Evolutionary conservation across 306 rosid genomes (phyloP).

Genomic region (Trifolium pratense): DNA sequence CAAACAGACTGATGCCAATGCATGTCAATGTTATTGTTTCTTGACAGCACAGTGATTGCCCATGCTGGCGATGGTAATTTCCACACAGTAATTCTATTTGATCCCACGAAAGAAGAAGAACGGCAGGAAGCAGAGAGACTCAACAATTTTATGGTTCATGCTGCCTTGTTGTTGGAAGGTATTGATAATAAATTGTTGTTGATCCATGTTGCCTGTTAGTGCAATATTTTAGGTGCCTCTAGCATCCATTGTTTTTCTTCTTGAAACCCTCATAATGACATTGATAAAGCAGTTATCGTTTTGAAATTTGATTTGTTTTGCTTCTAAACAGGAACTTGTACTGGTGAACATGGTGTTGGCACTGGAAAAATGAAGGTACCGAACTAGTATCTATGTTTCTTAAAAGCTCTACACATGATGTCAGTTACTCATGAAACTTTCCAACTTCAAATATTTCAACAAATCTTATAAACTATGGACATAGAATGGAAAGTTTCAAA

Average conservation of each 20-base stretch:
- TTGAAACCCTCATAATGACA: not conserved
- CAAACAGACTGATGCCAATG: constrained; percentile 26
- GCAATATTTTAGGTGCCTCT: constrained; percentile 23
- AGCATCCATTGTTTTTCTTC: constrained; percentile 31
- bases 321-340: constrained; percentile 79
- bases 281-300: constrained; percentile 27
- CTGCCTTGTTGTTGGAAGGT: constrained; percentile 93
- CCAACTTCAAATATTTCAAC: constrained; percentile 28
- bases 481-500: not conserved
- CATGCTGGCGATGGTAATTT: constrained; percentile 99
- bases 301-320: constrained; percentile 41
- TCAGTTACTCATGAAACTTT: constrained; percentile 27
- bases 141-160: constrained; percentile 82
- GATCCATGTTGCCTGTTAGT: constrained; percentile 25
- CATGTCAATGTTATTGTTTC: constrained; percentile 34
- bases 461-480: constrained; percentile 21
- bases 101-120: constrained; percentile 75
- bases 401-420: constrained; percentile 6
- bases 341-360: constrained; percentile 97
- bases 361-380: constrained; percentile 96
- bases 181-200: constrained; percentile 26
- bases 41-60: constrained; percentile 79
- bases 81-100: constrained; percentile 80
- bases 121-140: constrained; percentile 80
- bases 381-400: constrained; percentile 15